Conservation (phyloP, 352 stramenopile species). For the Globisporangium carolinianum region DNA sequence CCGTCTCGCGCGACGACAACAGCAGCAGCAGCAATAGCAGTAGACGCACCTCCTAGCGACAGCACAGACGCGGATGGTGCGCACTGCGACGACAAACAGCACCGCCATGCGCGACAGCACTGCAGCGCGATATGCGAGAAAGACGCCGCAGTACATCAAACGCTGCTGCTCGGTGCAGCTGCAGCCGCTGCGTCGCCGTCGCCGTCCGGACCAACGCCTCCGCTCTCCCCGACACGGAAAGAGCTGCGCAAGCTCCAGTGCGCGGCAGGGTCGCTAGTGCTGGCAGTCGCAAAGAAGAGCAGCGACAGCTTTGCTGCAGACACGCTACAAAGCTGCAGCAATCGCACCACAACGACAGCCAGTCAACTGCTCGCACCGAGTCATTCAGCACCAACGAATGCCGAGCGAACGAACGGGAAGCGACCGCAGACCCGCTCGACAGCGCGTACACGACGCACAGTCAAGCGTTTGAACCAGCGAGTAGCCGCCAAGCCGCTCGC, state of each 20-base stretch:
- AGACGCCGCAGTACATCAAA: conserved; percentile 1
- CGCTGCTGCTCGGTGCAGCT: not conserved
- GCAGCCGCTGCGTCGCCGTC: conserved; percentile 2
- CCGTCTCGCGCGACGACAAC: conserved; percentile 1
- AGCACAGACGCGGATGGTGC: no score
- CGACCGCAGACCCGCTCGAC: not conserved
- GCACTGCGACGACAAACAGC: no score
- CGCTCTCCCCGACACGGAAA: conserved; percentile 13
- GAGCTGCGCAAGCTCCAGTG: conserved; percentile 24
- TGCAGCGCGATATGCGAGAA: not conserved
- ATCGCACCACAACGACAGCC: not conserved
- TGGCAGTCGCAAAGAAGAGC: no score
- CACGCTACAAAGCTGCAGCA: not conserved
- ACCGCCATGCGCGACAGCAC: not conserved
- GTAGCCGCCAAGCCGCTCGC: conserved; percentile 21
- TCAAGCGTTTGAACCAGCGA: no score
- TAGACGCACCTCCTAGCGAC: no score
- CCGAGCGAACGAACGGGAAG: not conserved
- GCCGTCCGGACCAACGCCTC: conserved; percentile 9
- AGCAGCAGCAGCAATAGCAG: not conserved
- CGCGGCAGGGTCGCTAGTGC: not conserved
- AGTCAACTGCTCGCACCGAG: not conserved
- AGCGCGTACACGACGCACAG: not conserved
- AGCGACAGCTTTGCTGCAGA: no score
- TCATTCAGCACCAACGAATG: no score